Evolutionary conservation across 345 rosid genomes (phyloP), one percentile per base, ranked within the genome.

Genomic region (Bruguiera parviflora): DNA sequence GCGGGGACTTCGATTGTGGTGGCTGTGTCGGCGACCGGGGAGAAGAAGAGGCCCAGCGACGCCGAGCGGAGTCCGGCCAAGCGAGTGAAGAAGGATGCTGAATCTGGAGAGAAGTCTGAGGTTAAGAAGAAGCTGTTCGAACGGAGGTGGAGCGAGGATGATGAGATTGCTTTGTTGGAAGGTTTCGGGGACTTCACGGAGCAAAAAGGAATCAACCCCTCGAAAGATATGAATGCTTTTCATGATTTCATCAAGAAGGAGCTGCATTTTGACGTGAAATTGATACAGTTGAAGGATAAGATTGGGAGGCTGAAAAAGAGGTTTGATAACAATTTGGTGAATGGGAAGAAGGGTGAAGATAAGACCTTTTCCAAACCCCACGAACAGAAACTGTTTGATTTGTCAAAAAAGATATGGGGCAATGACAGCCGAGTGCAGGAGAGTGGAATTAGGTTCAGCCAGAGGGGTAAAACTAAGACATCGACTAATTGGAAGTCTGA

Each of bases 91-190:
- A 10, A 10, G 47, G 16, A 10, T 39, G 16, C 1, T 15, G 47
- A 39, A 11, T 39, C 16, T 39, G 47, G 15, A 11, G 16, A 39
- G 47, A 39, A 39, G 47, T 11, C 47, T 11, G 47, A 39, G 47
- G 47, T 9, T 39, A 39, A 10, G 16, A 39, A 39, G 47, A 39
- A 39, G 15, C 47, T 39, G 15, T 39, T 39, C 11, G 47, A 39
- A 39, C 47, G 47, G 16, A 39, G 15, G 25, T 20, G 83, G 77
- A 83, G 83, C 31, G 86, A 84, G 72, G 78, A 77, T 0, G 86
- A 86, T 63, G 90, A 84, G 58, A 69, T 84, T 24, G 83, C 78
- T 0, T 53, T 86, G 33, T 66, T 86, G 31, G 73, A 77, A 65
- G 90, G 88, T 8, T 29, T 84, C 29, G 68, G 73, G 11, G 85